Evolutionary conservation across 169 alveolate species (phyloP), one percentile per base, ranked within the genome.

Genomic region (Theileria equi): DNA sequence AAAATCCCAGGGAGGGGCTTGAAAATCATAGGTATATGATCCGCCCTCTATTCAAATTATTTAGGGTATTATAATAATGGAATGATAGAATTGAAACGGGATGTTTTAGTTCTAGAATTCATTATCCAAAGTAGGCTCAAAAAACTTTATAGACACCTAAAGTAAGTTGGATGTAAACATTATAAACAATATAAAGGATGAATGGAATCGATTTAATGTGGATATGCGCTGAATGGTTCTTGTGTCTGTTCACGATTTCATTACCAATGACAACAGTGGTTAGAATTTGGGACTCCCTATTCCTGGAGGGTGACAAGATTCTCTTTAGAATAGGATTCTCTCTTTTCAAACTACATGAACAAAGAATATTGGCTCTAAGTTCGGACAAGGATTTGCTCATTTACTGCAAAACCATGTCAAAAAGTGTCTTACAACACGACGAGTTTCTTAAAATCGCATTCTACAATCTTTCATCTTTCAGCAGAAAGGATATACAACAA

Each of bases 201-300:
- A 69, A 76, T 41, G 91, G 83, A 11, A 89, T 87, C 13, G 93
- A 88, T 54, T 49, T 90, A 25, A 84, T 84, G 52, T 90, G 92
- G 79, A 62, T 90, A 52, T 89, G 91, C 25, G 90, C 93, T 26
- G 93, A 90, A 61, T 90, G 93, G 93, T 82, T 90, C 52, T 76
- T 90, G 53, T 90, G 93, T 54, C 82, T 88, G 62, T 90, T 80
- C 49, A 69, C 82, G 21, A 88, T 84, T 11, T 78, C 91, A 29
- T 74, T 86, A 58, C 94, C 93, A 74, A 92, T 87, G 48, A 63
- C 81, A n/a, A 89, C 94, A 6, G 82, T 87, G 38, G 49, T 90
- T 26, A 80, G 95, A 16, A 82, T 90, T 29, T 90, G 95, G 95
- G 95, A 90, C 60, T 64, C 83, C 45, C 66, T 90, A 40, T 61